Conservation (phyloP, 169 alveolate genomes). For the Cryptosporidium xiaoi region DNA sequence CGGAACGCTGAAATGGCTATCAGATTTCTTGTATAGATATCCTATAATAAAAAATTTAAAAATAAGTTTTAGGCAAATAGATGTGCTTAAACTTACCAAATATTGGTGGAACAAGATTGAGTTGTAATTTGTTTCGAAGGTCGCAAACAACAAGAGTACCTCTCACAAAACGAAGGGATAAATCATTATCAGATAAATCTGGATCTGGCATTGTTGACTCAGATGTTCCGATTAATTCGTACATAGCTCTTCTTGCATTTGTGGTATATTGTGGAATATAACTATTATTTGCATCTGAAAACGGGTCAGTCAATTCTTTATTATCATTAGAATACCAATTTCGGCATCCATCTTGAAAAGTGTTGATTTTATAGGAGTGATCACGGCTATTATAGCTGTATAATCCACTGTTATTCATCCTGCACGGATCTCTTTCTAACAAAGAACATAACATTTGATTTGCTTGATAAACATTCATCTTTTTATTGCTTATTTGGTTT, state of each 20-base stretch:
- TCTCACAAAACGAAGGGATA: slow-evolving; percentile 66
- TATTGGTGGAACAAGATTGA: slow-evolving; percentile 68
- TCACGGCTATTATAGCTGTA: slow-evolving; percentile 68
- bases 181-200: slow-evolving; percentile 63
- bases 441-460: slow-evolving; percentile 58
- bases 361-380: slow-evolving; percentile 59
- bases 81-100: slow-evolving; percentile 42
- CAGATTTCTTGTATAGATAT: slow-evolving; percentile 52
- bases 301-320: slow-evolving; percentile 62
- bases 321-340: slow-evolving; percentile 63
- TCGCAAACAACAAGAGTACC: slow-evolving; percentile 72
- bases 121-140: slow-evolving; percentile 38
- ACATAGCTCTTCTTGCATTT: slow-evolving; percentile 74
- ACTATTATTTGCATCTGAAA: slow-evolving; percentile 63
- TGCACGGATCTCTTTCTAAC: slow-evolving; percentile 64
- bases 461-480: slow-evolving; percentile 63
- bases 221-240: slow-evolving; percentile 67
- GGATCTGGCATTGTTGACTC: slow-evolving; percentile 64
- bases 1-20: slow-evolving; percentile 51
- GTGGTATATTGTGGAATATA: slow-evolving; percentile 72
- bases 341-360: slow-evolving; percentile 70
- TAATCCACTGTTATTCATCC: slow-evolving; percentile 58
- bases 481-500: slow-evolving; percentile 27
- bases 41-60: slow-evolving; percentile 4
- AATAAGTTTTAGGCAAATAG: background rate